Base-by-base conservation (phyloP, 2,329 filamentous ascomycete genomes). In the Penicillium sclerotiorum region DNA sequence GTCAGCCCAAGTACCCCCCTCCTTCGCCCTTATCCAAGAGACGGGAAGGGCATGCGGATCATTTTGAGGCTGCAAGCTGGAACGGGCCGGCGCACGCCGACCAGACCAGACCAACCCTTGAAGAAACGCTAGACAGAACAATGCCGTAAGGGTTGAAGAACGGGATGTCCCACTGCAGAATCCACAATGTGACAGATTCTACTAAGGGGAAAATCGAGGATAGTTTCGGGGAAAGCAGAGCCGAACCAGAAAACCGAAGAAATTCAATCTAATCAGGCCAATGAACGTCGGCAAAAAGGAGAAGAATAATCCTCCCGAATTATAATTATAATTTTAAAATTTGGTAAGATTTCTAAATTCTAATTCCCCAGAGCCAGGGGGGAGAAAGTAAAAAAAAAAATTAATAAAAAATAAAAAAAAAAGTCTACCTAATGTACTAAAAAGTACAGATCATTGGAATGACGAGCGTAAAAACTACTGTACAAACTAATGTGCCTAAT, bases 21-120 rank as follows among this genome's bases (percentile, higher is more conserved):
- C 56, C n/a, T n/a, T n/a, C n/a, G n/a, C n/a, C 49, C 52, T 61
- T 58, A 60, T 64, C 63, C 61, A 66, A 66, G 62, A 68, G 33
- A 52, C 56, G 60, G 60, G 33, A 36, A 36, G 33, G 65, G 65
- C 57, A 67, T 72, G 70, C 69, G 69, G 65, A 71, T 71, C 69
- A 71, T 68, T 63, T 61, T 69, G 70, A 71, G 68, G 68, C 69
- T 72, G 70, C 68, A 71, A 70, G 68, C 70, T 73, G 72, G 72
- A 69, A 73, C 72, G 72, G 72, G 64, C 72, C 72, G 72, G 68
- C 67, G 71, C 71, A 71, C 68, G 68, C 65, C 68, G 64, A 71
- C 65, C 67, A 68, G 64, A 71, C 65, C 67, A 68, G 58, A 62
- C 61, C 60, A 62, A 64, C 62, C 65, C 58, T 66, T 68, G 60